These are phyloP conservation scores for Conidiobolus incongruus DNA, from an alignment of 371 early-diverging fungal species.

Conservation along the genomic window DNA sequence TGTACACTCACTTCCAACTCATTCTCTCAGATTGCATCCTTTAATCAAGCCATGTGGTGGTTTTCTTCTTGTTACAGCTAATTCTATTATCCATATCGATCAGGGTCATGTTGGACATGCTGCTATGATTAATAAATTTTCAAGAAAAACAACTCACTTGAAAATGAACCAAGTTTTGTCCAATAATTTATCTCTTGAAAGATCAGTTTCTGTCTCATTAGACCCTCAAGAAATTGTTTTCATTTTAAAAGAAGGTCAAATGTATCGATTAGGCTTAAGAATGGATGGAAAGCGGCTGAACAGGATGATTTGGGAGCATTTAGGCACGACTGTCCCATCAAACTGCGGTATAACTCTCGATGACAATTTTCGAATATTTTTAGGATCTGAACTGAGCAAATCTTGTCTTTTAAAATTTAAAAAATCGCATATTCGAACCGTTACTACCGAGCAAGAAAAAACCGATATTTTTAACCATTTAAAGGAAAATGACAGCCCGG, in stretches of 20 bases:
- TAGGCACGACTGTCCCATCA: neutral
- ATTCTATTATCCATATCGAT: constrained; percentile 63
- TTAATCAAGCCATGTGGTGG: constrained; percentile 78
- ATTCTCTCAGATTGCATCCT: constrained; percentile 39
- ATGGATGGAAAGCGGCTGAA: constrained; percentile 23
- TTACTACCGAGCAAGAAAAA: too few relatives aligned
- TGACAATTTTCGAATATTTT: too few relatives aligned
- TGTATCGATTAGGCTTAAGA: constrained; percentile 38
- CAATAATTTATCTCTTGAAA: constrained; percentile 18
- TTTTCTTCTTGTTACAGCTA: constrained; percentile 50
- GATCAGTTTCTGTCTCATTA: constrained; percentile 22
- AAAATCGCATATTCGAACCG: too few relatives aligned
- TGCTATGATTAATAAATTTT: constrained; percentile 44
- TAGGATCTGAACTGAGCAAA: too few relatives aligned
- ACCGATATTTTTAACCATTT: too few relatives aligned
- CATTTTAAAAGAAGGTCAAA: constrained; percentile 37
- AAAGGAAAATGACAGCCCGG: too few relatives aligned
- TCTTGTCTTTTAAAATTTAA: too few relatives aligned
- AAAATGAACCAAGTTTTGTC: constrained; percentile 3
- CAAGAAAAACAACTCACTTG: constrained; percentile 17
- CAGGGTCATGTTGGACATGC: constrained; percentile 63
- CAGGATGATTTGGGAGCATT: neutral
- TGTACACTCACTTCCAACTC: constrained; percentile 58
- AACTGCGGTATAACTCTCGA: too few relatives aligned
- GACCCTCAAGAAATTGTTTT: constrained; percentile 24